Evolutionary conservation across 257 asterid species (phyloP).

Genomic region (Jacaranda copaia): DNA sequence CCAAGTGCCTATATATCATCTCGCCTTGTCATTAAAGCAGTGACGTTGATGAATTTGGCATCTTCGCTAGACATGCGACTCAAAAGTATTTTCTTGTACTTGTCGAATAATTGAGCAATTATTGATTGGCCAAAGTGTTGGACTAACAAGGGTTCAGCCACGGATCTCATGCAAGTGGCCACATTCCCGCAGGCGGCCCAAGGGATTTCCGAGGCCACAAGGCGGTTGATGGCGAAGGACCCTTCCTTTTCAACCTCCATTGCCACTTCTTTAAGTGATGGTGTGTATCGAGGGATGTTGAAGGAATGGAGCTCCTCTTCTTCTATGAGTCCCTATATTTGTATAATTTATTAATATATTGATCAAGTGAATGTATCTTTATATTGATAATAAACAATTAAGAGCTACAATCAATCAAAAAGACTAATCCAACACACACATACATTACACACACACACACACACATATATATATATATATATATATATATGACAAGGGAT

Average conservation of each 20-base stretch:
- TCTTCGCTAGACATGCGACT: conserved; percentile 48
- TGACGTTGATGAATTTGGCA: conserved; percentile 50
- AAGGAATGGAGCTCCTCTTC: conserved; percentile 57
- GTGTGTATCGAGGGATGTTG: conserved; percentile 70
- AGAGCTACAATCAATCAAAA: too few species aligned
- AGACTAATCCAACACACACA: too few species aligned
- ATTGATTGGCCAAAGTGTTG: conserved; percentile 58
- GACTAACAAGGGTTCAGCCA: conserved; percentile 65
- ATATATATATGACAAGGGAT: too few species aligned
- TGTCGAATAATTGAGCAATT: conserved; percentile 51
- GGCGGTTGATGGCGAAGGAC: conserved; percentile 51
- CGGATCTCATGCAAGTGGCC: conserved; percentile 67
- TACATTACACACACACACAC: too few species aligned
- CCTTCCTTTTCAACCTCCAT: conserved; percentile 55
- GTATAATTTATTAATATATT: not conserved
- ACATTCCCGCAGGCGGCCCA: conserved; percentile 59
- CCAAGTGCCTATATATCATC: too few species aligned
- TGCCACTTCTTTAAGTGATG: conserved; percentile 57
- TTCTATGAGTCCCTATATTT: conserved; percentile 52
- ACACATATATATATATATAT: too few species aligned
- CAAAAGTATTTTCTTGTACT: conserved; percentile 35
- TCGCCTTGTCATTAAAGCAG: conserved; percentile 40
- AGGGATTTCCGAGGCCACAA: conserved; percentile 47
- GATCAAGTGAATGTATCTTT: not conserved
- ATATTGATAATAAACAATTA: too few species aligned